Evolutionary conservation across 768 basidiomycete genomes (phyloP).

Genomic region (Russula abietina): DNA sequence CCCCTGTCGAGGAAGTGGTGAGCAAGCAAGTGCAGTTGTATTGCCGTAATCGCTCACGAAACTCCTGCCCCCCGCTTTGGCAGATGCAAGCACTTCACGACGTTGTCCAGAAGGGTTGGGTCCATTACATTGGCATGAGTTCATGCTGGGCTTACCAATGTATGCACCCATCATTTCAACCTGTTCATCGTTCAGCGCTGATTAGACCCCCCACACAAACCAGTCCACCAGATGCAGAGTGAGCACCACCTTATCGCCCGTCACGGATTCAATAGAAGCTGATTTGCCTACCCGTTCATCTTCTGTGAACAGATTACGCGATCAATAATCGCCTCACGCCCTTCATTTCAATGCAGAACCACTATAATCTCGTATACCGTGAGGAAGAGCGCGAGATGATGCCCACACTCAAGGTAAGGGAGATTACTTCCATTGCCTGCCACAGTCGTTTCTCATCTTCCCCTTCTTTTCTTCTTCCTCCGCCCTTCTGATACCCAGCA

Average conservation of each 20-base stretch:
- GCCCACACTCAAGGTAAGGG: conserved; percentile 28
- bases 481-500: conserved; percentile 12
- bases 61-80: background rate
- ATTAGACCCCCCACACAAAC: background rate
- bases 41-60: background rate
- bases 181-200: background rate
- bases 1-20: conserved; percentile 39
- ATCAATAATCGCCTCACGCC: conserved; percentile 33
- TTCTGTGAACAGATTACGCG: conserved; percentile 26
- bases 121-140: conserved; percentile 35
- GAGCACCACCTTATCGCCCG: background rate
- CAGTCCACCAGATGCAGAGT: conserved; percentile 31
- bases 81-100: conserved; percentile 41
- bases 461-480: background rate
- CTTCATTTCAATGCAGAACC: conserved; percentile 46
- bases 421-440: background rate
- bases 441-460: background rate
- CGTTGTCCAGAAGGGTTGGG: conserved; percentile 38
- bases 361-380: conserved; percentile 39
- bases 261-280: background rate
- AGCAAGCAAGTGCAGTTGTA: no score
- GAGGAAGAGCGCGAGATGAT: conserved; percentile 40
- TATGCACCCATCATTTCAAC: background rate
- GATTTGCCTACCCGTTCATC: background rate
- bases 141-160: conserved; percentile 32